Conservation (phyloP, 1,284 basidiomycete species). For the Porphyrellus sp. region DNA sequence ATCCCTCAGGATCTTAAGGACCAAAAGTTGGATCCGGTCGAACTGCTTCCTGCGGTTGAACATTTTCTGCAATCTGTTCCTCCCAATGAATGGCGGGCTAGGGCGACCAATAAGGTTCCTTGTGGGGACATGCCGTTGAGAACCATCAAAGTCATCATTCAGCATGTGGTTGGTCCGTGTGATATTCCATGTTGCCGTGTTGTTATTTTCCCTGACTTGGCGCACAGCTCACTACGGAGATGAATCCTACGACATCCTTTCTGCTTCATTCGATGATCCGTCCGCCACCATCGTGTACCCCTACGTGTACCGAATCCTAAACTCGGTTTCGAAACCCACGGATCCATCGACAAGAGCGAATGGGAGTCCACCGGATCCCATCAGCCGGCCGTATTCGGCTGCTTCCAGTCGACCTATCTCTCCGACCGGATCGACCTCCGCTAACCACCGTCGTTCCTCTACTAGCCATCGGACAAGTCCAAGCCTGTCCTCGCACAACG, state of each 20-base stretch:
- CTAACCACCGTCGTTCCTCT: conserved; percentile 51
- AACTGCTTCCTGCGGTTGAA: conserved; percentile 92
- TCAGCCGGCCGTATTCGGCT: conserved; percentile 50
- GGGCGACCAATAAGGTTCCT: conserved; percentile 87
- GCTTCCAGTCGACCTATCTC: conserved; percentile 61
- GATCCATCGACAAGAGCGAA: conserved; percentile 40
- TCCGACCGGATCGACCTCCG: conserved; percentile 56
- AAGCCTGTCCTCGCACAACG: conserved; percentile 57
- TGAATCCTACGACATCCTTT: conserved; percentile 77
- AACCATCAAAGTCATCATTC: conserved; percentile 96
- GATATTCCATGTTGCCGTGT: neutral
- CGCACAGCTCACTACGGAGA: conserved; percentile 72
- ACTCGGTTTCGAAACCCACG: conserved; percentile 53
- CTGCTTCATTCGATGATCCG: conserved; percentile 75
- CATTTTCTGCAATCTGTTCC: conserved; percentile 91
- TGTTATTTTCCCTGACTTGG: conserved; percentile 21
- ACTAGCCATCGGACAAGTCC: conserved; percentile 65
- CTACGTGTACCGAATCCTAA: conserved; percentile 83
- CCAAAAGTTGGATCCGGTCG: conserved; percentile 77
- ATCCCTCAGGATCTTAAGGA: conserved; percentile 89
- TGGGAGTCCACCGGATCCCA: conserved; percentile 39
- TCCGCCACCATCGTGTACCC: conserved; percentile 81
- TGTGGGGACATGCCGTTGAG: conserved; percentile 96
- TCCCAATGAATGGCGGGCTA: conserved; percentile 92
- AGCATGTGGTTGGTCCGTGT: conserved; percentile 87